Evolutionary conservation across 495 filamentous ascomycete species (phyloP).

Genomic region (Thermothielavioides terrestris): DNA sequence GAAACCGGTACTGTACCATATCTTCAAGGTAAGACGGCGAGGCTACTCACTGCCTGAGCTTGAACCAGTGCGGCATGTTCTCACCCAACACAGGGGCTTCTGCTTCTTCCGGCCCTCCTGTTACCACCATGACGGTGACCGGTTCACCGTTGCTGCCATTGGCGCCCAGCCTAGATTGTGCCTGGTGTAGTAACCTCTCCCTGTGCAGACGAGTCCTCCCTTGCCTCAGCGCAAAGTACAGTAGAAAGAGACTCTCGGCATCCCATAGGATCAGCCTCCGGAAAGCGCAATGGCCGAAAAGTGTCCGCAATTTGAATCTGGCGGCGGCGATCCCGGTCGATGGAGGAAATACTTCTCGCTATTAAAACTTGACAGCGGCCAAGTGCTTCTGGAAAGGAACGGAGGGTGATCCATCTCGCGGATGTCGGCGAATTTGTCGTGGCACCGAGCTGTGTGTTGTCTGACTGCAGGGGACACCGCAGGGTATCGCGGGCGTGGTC

Average conservation of each 20-base stretch:
- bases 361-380: constrained; percentile 10
- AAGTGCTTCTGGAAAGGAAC: constrained; percentile 12
- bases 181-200: constrained; percentile 24
- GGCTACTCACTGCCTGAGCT: constrained; percentile 34
- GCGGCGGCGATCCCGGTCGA: constrained; percentile 1
- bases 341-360: constrained; percentile 17
- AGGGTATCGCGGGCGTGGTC: too few species aligned
- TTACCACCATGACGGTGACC: background rate
- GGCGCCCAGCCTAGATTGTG: constrained; percentile 7
- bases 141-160: background rate
- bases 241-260: constrained; percentile 20
- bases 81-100: constrained; percentile 7
- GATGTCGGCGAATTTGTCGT: background rate
- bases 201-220: constrained; percentile 8
- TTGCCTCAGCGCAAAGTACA: constrained; percentile 23
- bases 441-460: background rate
- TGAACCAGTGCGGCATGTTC: constrained; percentile 32
- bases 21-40: background rate
- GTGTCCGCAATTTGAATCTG: constrained; percentile 21
- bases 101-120: background rate
- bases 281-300: constrained; percentile 35
- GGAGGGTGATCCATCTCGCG: constrained; percentile 17
- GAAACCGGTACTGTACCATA: background rate
- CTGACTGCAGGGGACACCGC: too few species aligned
- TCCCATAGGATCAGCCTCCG: constrained; percentile 37